Conservation (phyloP, 2,329 filamentous ascomycete genomes). For the Ophioceras dolichostomum region DNA sequence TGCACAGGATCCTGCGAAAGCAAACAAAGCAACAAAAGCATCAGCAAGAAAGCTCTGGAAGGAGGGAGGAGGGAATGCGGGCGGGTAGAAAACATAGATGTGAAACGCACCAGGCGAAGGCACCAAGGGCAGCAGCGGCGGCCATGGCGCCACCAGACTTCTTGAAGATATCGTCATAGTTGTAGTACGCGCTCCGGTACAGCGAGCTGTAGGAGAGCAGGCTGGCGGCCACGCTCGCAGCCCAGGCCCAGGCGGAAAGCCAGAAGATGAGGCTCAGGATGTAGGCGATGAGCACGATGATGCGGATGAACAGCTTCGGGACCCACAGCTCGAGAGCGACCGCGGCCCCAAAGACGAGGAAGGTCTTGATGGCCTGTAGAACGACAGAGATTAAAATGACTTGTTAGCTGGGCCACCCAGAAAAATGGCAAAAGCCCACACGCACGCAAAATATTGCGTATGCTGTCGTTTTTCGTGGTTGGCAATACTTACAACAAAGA, state of each 20-base stretch:
- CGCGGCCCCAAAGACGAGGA: constrained; percentile 25
- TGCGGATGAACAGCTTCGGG: constrained; percentile 23
- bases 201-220: no score
- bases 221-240: no score
- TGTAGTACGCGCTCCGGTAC: no score
- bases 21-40: no score
- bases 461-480: no score
- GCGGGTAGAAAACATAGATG: no score
- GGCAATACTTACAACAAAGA: constrained; percentile 48
- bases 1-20: constrained; percentile 20
- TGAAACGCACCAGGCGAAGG: constrained; percentile 23
- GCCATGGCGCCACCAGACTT: constrained; percentile 21
- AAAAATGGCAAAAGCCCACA: no score
- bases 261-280: constrained; percentile 26
- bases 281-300: constrained; percentile 22
- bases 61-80: no score
- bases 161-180: constrained; percentile 6
- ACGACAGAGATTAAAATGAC: no score
- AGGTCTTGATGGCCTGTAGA: constrained; percentile 27
- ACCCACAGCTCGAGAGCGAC: constrained; percentile 22
- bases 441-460: no score
- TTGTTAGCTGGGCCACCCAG: no score
- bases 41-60: no score
- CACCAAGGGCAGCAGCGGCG: constrained; percentile 27
- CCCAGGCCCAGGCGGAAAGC: constrained; percentile 9